These are phyloP conservation scores for Trypanosomatidae sp. DNA, from an alignment of 208 protist genomes.

Conservation along the genomic window DNA sequence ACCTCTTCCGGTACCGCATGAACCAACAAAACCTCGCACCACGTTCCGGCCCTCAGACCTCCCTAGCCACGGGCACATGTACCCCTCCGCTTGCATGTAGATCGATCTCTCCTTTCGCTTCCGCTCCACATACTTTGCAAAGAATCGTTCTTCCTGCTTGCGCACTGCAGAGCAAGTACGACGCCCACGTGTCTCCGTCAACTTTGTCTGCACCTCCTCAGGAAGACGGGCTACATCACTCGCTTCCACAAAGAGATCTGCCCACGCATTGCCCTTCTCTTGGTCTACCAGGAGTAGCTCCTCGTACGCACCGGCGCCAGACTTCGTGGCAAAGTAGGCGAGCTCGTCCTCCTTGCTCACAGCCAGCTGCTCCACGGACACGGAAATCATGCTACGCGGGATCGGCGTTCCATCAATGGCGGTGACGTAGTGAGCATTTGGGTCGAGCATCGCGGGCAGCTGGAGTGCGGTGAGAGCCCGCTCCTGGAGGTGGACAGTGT, in stretches of 20 bases:
- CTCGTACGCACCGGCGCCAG: conserved; percentile 71
- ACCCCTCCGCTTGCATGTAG: conserved; percentile 86
- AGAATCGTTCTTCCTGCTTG: conserved; percentile 44
- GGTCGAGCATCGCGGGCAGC: conserved; percentile 45
- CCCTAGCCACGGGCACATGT: conserved; percentile 89
- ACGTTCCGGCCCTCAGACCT: conserved; percentile 28
- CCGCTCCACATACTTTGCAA: conserved; percentile 72
- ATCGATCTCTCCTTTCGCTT: conserved; percentile 74
- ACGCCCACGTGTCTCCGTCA: conserved; percentile 16
- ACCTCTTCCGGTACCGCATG: conserved; percentile 24
- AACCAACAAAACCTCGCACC: conserved; percentile 39
- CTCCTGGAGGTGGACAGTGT: conserved; percentile 3
- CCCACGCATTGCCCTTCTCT: conserved; percentile 8
- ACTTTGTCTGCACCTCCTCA: conserved; percentile 32
- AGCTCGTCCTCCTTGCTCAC: conserved; percentile 67
- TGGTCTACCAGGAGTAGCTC: conserved; percentile 43
- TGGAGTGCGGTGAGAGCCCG: background rate
- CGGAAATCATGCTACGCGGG: conserved; percentile 68
- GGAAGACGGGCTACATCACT: conserved; percentile 28
- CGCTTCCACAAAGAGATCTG: conserved; percentile 52
- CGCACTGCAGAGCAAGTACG: conserved; percentile 41
- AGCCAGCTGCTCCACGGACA: conserved; percentile 61
- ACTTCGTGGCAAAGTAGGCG: conserved; percentile 60
- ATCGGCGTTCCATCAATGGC: conserved; percentile 82
- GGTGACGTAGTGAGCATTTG: conserved; percentile 40